Evolutionary conservation across 495 filamentous ascomycete species (phyloP).

Genomic region (Aspergillus sparsus): DNA sequence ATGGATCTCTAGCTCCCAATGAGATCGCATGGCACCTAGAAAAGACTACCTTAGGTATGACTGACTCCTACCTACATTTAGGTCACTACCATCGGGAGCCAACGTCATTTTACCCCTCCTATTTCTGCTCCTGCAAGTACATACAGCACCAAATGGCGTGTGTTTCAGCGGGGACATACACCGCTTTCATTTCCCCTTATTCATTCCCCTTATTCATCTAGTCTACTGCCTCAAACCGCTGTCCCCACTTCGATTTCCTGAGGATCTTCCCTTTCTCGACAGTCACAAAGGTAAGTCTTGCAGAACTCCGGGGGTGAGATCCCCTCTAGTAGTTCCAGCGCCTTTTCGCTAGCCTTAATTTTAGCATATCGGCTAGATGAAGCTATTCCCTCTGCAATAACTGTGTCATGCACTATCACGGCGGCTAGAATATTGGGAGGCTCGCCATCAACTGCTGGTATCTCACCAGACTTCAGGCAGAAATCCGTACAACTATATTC

Average conservation of each 20-base stretch:
- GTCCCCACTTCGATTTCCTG: conserved; percentile 36
- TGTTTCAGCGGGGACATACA: not conserved
- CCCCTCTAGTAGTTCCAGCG: conserved; percentile 57
- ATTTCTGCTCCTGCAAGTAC: no score
- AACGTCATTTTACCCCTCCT: no score
- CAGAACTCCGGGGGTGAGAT: conserved; percentile 62
- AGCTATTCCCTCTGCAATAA: conserved; percentile 62
- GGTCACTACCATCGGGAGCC: no score
- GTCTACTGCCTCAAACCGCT: conserved; percentile 38
- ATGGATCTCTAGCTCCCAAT: not conserved
- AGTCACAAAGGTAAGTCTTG: conserved; percentile 62
- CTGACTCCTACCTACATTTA: not conserved
- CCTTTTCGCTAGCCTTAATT: conserved; percentile 68
- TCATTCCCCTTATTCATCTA: no score
- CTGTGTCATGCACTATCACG: conserved; percentile 72
- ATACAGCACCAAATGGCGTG: not conserved
- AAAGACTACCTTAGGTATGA: not conserved
- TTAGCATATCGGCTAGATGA: conserved; percentile 71
- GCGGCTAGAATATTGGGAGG: conserved; percentile 62
- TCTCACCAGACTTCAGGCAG: conserved; percentile 53
- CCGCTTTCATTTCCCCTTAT: not conserved
- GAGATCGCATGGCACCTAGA: not conserved
- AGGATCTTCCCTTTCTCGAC: conserved; percentile 32
- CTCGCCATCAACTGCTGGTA: conserved; percentile 46
- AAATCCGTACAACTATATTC: conserved; percentile 57